A percentile compares a stretch with the other conserved stretches of the same genome.
Evolutionary conservation across 2,329 filamentous ascomycete genomes (phyloP).

Genomic region (Podosphaera xanthii): DNA sequence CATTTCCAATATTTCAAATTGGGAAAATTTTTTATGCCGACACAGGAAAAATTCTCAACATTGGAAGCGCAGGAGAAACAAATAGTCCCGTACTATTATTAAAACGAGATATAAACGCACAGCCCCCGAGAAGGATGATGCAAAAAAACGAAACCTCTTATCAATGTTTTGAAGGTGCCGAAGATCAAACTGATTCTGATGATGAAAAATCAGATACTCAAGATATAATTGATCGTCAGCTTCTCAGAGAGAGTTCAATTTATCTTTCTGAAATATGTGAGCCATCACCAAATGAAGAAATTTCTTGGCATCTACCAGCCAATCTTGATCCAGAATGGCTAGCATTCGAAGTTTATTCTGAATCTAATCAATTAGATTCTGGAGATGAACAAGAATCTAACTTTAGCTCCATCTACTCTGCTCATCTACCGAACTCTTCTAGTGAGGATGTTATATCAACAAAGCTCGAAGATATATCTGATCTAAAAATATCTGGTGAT

Average conservation of each 20-base stretch:
- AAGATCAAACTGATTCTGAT: conserved; percentile 4
- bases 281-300: conserved; percentile 1
- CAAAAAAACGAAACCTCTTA: conserved; percentile 17
- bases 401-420: conserved; percentile 10
- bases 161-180: conserved; percentile 7
- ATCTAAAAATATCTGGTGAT: conserved; percentile 11
- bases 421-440: conserved; percentile 9
- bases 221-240: conserved; percentile 14
- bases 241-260: conserved; percentile 14
- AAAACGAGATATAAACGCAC: conserved; percentile 42
- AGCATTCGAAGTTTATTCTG: conserved; percentile 47
- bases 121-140: conserved; percentile 43
- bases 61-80: conserved; percentile 39
- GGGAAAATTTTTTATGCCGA: conserved; percentile 62
- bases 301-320: conserved; percentile 30
- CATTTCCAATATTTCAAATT: conserved; percentile 46
- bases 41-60: conserved; percentile 51
- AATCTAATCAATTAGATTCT: conserved; percentile 28
- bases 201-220: conserved; percentile 15
- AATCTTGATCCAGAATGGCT: conserved; percentile 54
- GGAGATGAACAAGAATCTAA: conserved; percentile 21
- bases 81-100: conserved; percentile 46
- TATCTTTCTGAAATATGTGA: conserved; percentile 4
- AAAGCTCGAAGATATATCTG: conserved; percentile 6
- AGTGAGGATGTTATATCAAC: conserved; percentile 3